A percentile compares a stretch with the other conserved stretches of the same genome.
Conservation (phyloP, 192 early-diverging fungal genomes). For the Coemansia sp. region DNA sequence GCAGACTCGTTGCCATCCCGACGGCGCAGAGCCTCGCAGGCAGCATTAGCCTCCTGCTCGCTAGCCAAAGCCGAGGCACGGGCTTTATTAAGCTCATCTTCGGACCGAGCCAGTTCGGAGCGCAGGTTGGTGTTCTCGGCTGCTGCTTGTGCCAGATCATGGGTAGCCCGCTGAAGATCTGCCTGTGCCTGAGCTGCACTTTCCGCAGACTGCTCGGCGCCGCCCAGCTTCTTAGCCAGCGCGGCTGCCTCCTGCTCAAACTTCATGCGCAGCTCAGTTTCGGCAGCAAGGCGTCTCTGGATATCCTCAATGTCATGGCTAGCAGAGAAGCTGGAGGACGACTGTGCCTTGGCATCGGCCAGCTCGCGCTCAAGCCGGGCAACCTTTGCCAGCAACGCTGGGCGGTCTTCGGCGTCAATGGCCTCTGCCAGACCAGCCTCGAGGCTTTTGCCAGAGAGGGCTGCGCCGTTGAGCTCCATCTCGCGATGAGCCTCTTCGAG, state of each 20-base stretch:
- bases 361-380: constrained; percentile 66
- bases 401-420: constrained; percentile 34
- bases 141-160: constrained; percentile 18
- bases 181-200: constrained; percentile 19
- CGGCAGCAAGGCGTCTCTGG: constrained; percentile 26
- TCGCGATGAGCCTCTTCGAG: constrained; percentile 82
- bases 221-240: constrained; percentile 22
- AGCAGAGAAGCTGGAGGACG: constrained; percentile 15
- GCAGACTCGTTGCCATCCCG: constrained; percentile 41
- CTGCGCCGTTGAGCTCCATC: constrained; percentile 63
- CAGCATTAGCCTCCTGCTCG: constrained; percentile 30
- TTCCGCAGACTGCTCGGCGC: constrained; percentile 9
- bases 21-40: constrained; percentile 39
- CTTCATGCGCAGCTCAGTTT: constrained; percentile 30
- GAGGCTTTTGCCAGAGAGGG: constrained; percentile 29
- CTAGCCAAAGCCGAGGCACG: constrained; percentile 34
- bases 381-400: constrained; percentile 51
- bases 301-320: constrained; percentile 49
- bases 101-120: constrained; percentile 28
- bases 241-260: constrained; percentile 50
- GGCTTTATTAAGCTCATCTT: constrained; percentile 45
- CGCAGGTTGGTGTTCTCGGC: constrained; percentile 24
- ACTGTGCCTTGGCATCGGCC: constrained; percentile 23
- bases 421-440: constrained; percentile 32
- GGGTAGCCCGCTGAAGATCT: constrained; percentile 22